phyloP scores from a whole-genome alignment of 2,329 filamentous ascomycete species.

The Ceratocystis lukuohia region DNA sequence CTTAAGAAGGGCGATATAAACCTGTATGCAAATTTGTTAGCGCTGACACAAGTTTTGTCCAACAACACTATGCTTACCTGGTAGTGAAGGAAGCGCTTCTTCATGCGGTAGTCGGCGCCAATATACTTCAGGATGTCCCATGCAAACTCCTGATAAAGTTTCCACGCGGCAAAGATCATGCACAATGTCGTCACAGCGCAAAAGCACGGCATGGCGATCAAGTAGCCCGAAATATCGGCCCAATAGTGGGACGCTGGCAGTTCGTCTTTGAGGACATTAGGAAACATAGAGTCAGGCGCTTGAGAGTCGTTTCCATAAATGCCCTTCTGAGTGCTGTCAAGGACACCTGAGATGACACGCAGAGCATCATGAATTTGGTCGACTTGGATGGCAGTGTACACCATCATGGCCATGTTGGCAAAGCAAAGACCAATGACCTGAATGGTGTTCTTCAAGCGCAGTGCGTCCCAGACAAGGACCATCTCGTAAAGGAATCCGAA shows the following conservation, averaged over 20 bases:
- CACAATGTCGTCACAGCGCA: slow-evolving; percentile 61
- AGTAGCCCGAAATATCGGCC: slow-evolving; percentile 55
- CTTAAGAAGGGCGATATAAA: slow-evolving; percentile 94
- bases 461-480: slow-evolving; percentile 79
- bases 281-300: slow-evolving; percentile 31
- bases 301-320: slow-evolving; percentile 11
- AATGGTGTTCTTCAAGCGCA: slow-evolving; percentile 94
- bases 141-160: slow-evolving; percentile 94
- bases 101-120: slow-evolving; percentile 91
- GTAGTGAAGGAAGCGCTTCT: slow-evolving; percentile 88
- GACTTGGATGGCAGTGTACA: slow-evolving; percentile 87
- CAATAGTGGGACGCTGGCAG: slow-evolving; percentile 46
- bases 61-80: slow-evolving; percentile 48
- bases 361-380: slow-evolving; percentile 77
- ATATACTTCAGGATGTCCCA: slow-evolving; percentile 99
- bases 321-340: slow-evolving; percentile 7
- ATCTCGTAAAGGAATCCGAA: slow-evolving; percentile 93
- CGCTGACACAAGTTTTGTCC: background rate
- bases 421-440: slow-evolving; percentile 91
- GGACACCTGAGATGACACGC: slow-evolving; percentile 16
- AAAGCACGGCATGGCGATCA: slow-evolving; percentile 75
- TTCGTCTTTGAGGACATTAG: slow-evolving; percentile 25
- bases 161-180: slow-evolving; percentile 74
- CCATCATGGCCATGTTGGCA: slow-evolving; percentile 79
- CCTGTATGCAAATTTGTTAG: slow-evolving; percentile 36